Base-by-base conservation (phyloP, 345 rosid species). In the Isatis tinctoria region DNA sequence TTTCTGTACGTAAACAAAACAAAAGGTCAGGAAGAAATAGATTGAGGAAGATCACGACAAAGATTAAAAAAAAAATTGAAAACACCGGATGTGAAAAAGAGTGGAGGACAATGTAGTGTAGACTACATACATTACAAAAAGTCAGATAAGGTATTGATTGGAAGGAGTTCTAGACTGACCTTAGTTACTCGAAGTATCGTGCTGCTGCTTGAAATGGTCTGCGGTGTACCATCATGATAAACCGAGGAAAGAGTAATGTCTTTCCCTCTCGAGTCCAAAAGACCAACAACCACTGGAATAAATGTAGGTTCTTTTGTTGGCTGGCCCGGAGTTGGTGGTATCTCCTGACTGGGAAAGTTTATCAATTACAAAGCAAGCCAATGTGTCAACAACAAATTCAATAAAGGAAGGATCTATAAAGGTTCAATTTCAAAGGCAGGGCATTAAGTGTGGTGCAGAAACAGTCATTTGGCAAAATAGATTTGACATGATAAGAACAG, bases 311-410 rank as follows among this genome's bases (percentile, higher is more conserved):
- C 98, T 78, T 95, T 95, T 76, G 83, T 67, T 45, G 90, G 86
- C 81, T 95, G 99, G 43, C 98, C 98, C 2, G 99, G 93, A 68
- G 97, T 92, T 1, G 92, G 83, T 3, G 94, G 94, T 35, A 86
- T 85, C 81, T 86, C 92, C 84, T 95, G 99, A 73, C 99, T 95
- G 80, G 28, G 33, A 63, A 74, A 77, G 49, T 26, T 22, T n/a
- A 47, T 45, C 74, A 60, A 44, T 10, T 17, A 60, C 39, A 73
- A 60, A 52, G 63, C 10, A 77, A 48, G 10, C 3, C 16, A 41
- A 73, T 60, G 69, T 24, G 28, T 72, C 69, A 66, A 59, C 41
- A 58, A 24, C 62, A 49, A 0, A 53, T 28, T 41, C 16, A 48
- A 49, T 40, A 32, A 3, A 54, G 8, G 6, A 20, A 47, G 60